Percentiles rank a stretch among this genome's conserved stretches.
Evolutionary conservation across 345 rosid species (phyloP).

Genomic region (Stellera chamaejasme): DNA sequence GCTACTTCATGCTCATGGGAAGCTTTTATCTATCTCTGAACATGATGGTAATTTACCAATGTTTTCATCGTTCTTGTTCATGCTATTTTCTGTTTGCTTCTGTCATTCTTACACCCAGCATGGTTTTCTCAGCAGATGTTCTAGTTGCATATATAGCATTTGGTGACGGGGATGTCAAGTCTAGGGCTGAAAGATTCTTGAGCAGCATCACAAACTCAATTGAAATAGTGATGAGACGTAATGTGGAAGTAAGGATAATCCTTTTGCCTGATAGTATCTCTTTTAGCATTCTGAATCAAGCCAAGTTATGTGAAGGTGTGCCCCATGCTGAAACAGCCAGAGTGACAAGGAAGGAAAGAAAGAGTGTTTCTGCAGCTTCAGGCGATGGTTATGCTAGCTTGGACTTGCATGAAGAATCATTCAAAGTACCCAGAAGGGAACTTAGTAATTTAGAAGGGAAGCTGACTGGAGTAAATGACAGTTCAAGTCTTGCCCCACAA

Average conservation of each 20-base stretch:
- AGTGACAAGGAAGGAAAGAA: slow-evolving; percentile 32
- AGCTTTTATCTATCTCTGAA: slow-evolving; percentile 75
- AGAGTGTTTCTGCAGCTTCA: slow-evolving; percentile 14
- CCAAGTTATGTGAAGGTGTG: slow-evolving; percentile 16
- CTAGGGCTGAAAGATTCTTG: slow-evolving; percentile 82
- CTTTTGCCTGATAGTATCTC: slow-evolving; percentile 47
- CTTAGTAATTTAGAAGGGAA: slow-evolving; percentile 30
- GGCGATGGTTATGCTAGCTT: slow-evolving; percentile 23
- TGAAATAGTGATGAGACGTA: slow-evolving; percentile 69
- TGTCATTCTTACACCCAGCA: too few species aligned
- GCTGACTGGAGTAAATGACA: slow-evolving; percentile 23
- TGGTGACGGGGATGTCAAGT: slow-evolving; percentile 53
- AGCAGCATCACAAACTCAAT: slow-evolving; percentile 94
- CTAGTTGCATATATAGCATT: slow-evolving; percentile 73
- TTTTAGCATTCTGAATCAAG: slow-evolving; percentile 16
- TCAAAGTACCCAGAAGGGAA: slow-evolving; percentile 32
- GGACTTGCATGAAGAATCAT: slow-evolving; percentile 26
- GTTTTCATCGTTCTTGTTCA: not conserved
- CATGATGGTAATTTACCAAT: slow-evolving; percentile 46
- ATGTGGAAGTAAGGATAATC: slow-evolving; percentile 78
- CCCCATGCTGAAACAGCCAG: slow-evolving; percentile 22
- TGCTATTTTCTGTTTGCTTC: not conserved
- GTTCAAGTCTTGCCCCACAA: slow-evolving; percentile 12
- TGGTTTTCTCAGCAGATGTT: slow-evolving; percentile 49
- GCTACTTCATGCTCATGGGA: slow-evolving; percentile 71